A percentile compares a stretch with the other conserved stretches of the same genome.
Evolutionary conservation across 2,329 filamentous ascomycete genomes (phyloP).

Genomic region (Colletotrichum sp.): DNA sequence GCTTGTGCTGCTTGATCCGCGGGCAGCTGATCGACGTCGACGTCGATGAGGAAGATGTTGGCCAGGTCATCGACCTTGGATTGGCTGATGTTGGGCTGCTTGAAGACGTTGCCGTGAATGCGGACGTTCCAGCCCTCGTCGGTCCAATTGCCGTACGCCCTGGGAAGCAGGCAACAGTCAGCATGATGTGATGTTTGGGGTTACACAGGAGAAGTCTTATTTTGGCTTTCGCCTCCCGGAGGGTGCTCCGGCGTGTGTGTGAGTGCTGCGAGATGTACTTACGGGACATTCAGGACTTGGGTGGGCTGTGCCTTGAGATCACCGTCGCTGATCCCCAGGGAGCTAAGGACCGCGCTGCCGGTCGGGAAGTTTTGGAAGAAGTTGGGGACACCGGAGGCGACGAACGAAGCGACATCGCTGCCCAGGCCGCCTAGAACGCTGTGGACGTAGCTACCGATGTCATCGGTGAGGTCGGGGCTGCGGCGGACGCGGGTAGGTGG

Average conservation of each 20-base stretch:
- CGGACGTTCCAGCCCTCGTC: slow-evolving; percentile 77
- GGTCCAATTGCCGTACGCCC: slow-evolving; percentile 79
- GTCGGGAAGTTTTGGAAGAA: slow-evolving; percentile 72
- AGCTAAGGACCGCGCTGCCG: slow-evolving; percentile 63
- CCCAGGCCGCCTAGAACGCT: slow-evolving; percentile 56
- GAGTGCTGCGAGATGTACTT: slow-evolving; percentile 28
- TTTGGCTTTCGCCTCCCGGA: neutral
- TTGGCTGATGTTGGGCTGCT: slow-evolving; percentile 71
- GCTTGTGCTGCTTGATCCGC: slow-evolving; percentile 67
- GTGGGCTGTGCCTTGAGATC: slow-evolving; percentile 69
- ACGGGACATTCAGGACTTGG: slow-evolving; percentile 73
- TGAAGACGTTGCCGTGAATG: slow-evolving; percentile 83
- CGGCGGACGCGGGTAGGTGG: slow-evolving; percentile 17
- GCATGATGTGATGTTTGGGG: neutral
- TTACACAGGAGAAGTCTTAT: neutral
- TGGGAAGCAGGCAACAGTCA: slow-evolving; percentile 23
- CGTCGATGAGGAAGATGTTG: slow-evolving; percentile 72
- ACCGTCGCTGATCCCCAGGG: slow-evolving; percentile 61
- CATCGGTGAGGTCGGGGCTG: slow-evolving; percentile 33
- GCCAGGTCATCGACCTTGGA: slow-evolving; percentile 71
- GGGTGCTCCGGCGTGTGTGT: neutral
- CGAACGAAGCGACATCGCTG: slow-evolving; percentile 61
- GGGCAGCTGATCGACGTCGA: slow-evolving; percentile 63
- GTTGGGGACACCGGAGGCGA: slow-evolving; percentile 68
- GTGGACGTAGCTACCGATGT: slow-evolving; percentile 55